Evolutionary conservation across 129 eudicot genomes (phyloP).

Genomic region (Artemisia argyi): DNA sequence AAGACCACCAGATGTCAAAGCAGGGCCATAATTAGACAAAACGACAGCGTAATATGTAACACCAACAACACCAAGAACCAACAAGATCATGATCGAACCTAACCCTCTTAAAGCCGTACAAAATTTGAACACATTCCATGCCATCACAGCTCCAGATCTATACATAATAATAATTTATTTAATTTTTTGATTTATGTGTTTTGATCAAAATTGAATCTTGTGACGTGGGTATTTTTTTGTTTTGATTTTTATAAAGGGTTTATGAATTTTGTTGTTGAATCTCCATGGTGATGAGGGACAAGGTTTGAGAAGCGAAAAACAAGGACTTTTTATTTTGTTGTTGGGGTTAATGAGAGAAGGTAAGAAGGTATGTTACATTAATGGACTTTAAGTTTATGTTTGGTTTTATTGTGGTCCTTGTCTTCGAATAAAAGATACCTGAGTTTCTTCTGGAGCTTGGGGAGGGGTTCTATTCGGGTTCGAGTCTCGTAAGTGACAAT

Average conservation of each 20-base stretch:
- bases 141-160: constrained; percentile 98
- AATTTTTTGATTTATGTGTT: constrained; percentile 22
- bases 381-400: constrained; percentile 7
- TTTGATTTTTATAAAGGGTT: constrained; percentile 26
- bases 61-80: constrained; percentile 92
- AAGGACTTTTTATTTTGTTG: constrained; percentile 20
- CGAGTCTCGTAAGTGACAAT: too few species aligned
- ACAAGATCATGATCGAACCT: constrained; percentile 95
- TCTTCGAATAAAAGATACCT: background rate
- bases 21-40: constrained; percentile 77
- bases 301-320: constrained; percentile 31
- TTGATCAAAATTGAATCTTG: constrained; percentile 17
- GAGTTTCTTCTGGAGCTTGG: too few species aligned
- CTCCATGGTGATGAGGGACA: constrained; percentile 37
- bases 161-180: constrained; percentile 43
- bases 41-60: constrained; percentile 95
- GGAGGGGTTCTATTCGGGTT: too few species aligned
- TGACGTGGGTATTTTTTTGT: constrained; percentile 26
- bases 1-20: constrained; percentile 66
- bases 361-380: background rate
- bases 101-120: constrained; percentile 87
- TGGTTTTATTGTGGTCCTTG: background rate
- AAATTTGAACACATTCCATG: constrained; percentile 98
- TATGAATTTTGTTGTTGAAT: constrained; percentile 38
- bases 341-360: background rate